A percentile compares a stretch with the other conserved stretches of the same genome.
These are phyloP conservation scores for Xylariomycetidae sp. DNA, from an alignment of 2,329 filamentous ascomycete species.

Conservation along the genomic window DNA sequence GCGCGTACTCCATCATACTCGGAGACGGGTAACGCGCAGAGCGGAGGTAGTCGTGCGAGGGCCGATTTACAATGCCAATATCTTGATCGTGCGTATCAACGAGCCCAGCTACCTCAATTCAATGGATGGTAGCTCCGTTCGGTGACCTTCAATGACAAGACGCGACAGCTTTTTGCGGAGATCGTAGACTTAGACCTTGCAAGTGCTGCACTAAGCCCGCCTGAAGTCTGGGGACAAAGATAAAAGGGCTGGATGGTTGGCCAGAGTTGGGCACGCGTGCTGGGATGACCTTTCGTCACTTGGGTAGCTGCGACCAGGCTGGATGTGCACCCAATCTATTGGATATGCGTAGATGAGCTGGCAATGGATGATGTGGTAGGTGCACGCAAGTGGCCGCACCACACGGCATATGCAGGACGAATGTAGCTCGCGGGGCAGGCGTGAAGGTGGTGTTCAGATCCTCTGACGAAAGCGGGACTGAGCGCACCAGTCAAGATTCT, in stretches of 20 bases:
- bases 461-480: slow-evolving; percentile 18
- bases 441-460: slow-evolving; percentile 41
- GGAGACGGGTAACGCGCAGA: slow-evolving; percentile 22
- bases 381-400: slow-evolving; percentile 47
- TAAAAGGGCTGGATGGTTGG: slow-evolving; percentile 31
- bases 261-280: slow-evolving; percentile 41
- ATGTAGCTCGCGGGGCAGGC: slow-evolving; percentile 37
- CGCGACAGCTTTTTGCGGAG: slow-evolving; percentile 13
- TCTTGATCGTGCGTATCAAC: slow-evolving; percentile 22
- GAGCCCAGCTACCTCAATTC: slow-evolving; percentile 7
- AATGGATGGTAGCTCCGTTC: slow-evolving; percentile 9
- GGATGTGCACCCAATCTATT: slow-evolving; percentile 49
- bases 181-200: slow-evolving; percentile 18
- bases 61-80: slow-evolving; percentile 23
- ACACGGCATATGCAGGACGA: slow-evolving; percentile 56
- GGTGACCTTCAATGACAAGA: too few relatives aligned
- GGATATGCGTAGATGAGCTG: slow-evolving; percentile 57
- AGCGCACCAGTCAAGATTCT: slow-evolving; percentile 15
- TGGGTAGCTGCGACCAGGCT: slow-evolving; percentile 38
- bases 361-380: slow-evolving; percentile 47
- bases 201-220: slow-evolving; percentile 17
- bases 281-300: slow-evolving; percentile 35
- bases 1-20: slow-evolving; percentile 68
- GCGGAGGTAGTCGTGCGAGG: slow-evolving; percentile 24
- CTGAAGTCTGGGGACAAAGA: slow-evolving; percentile 22